Evolutionary conservation across 345 rosid genomes (phyloP).

Genomic region (Gossypium ekmanianum): DNA sequence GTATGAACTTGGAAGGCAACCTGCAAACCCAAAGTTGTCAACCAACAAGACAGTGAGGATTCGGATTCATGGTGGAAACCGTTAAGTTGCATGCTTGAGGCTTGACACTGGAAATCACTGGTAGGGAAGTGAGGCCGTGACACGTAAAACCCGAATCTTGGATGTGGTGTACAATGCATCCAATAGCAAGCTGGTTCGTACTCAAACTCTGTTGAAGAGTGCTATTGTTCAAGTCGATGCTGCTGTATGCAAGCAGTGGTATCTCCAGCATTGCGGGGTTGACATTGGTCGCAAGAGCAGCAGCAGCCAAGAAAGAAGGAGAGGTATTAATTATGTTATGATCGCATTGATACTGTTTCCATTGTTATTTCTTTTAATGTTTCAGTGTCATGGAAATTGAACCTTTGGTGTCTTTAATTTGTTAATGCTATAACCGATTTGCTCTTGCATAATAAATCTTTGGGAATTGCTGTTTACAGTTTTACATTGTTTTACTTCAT

Average conservation of each 20-base stretch:
- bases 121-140: constrained; percentile 82
- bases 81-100: constrained; percentile 87
- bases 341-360: background rate
- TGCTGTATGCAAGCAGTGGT: constrained; percentile 70
- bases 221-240: constrained; percentile 67
- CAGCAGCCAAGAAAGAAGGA: constrained; percentile 46
- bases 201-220: constrained; percentile 71
- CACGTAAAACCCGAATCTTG: constrained; percentile 71
- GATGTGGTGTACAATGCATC: constrained; percentile 85
- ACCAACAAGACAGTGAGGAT: constrained; percentile 84
- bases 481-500: background rate
- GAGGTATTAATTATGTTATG: constrained; percentile 31
- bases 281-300: constrained; percentile 63
- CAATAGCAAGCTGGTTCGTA: constrained; percentile 77
- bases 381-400: background rate
- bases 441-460: background rate
- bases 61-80: constrained; percentile 69
- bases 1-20: constrained; percentile 86
- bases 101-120: constrained; percentile 82
- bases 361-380: background rate
- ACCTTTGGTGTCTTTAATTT: background rate
- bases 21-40: constrained; percentile 74
- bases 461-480: background rate
- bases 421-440: background rate
- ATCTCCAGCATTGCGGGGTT: constrained; percentile 58